Conservation (phyloP, 2,329 filamentous ascomycete species). For the Fusarium longipes region DNA sequence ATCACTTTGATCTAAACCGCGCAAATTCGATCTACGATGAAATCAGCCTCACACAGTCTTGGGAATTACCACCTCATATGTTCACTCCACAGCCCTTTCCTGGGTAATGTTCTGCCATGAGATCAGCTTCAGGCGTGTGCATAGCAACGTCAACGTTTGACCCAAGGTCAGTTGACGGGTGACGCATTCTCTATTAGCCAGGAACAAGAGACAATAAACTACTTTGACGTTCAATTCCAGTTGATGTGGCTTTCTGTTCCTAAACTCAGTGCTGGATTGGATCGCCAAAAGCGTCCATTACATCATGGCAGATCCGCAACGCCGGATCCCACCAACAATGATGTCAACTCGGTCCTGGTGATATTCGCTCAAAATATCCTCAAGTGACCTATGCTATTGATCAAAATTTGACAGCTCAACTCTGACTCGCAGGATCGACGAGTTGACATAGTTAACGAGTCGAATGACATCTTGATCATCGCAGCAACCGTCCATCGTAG, state of each 20-base stretch:
- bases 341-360: constrained; percentile 11
- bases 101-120: neutral
- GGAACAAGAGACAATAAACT: neutral
- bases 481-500: neutral
- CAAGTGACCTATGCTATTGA: neutral
- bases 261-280: constrained; percentile 14
- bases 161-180: neutral
- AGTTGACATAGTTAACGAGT: constrained; percentile 1
- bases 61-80: neutral
- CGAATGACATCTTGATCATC: neutral
- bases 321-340: constrained; percentile 4
- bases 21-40: neutral
- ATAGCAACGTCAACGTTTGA: constrained; percentile 2
- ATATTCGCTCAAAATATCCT: neutral
- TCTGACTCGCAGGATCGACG: constrained; percentile 8
- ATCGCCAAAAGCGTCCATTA: constrained; percentile 27
- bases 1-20: neutral
- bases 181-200: neutral
- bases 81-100: neutral
- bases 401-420: neutral
- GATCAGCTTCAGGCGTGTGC: constrained; percentile 1
- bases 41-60: neutral
- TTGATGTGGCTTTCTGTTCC: constrained; percentile 1
- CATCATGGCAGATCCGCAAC: constrained; percentile 22
- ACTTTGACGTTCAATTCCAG: neutral